Conservation (phyloP, 2,329 filamentous ascomycete species). For the Calonectria ilicicola region DNA sequence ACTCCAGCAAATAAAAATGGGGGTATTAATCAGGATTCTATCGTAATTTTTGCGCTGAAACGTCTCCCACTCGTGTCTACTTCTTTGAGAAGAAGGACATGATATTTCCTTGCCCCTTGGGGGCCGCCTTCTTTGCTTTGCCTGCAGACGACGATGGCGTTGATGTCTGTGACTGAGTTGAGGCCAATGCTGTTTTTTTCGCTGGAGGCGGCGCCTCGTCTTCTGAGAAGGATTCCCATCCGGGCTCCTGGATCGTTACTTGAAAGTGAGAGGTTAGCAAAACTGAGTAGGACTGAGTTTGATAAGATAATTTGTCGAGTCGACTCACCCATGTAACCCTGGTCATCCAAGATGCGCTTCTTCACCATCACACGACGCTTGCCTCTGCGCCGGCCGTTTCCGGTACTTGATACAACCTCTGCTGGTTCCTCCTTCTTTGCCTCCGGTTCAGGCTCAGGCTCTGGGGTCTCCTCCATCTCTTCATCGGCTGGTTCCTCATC, state of each 20-base stretch:
- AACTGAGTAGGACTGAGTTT: neutral
- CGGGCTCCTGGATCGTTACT: slow-evolving; percentile 88
- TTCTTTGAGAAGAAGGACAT: slow-evolving; percentile 95
- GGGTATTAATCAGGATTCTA: slow-evolving; percentile 10
- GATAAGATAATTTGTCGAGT: neutral
- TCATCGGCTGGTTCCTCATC: slow-evolving; percentile 53
- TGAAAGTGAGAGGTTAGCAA: slow-evolving; percentile 30
- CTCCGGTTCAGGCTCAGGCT: slow-evolving; percentile 53
- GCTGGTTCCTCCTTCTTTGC: slow-evolving; percentile 57
- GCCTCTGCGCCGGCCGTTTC: slow-evolving; percentile 77
- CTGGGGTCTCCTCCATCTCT: slow-evolving; percentile 54
- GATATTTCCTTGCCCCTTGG: slow-evolving; percentile 82
- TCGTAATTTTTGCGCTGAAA: neutral
- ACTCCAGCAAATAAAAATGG: slow-evolving; percentile 41
- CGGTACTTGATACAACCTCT: slow-evolving; percentile 64
- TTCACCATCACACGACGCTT: slow-evolving; percentile 88
- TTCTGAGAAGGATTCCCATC: slow-evolving; percentile 95
- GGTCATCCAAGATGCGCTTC: slow-evolving; percentile 86
- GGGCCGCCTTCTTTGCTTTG: slow-evolving; percentile 67
- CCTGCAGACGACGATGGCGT: slow-evolving; percentile 58
- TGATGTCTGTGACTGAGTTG: slow-evolving; percentile 38
- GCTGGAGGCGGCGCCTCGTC: slow-evolving; percentile 73
- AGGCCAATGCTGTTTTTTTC: slow-evolving; percentile 65
- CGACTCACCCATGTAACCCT: slow-evolving; percentile 85
- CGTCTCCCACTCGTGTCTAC: slow-evolving; percentile 45